phyloP scores from a whole-genome alignment of 139 green algal genomes.

The Penium margaritaceum region DNA sequence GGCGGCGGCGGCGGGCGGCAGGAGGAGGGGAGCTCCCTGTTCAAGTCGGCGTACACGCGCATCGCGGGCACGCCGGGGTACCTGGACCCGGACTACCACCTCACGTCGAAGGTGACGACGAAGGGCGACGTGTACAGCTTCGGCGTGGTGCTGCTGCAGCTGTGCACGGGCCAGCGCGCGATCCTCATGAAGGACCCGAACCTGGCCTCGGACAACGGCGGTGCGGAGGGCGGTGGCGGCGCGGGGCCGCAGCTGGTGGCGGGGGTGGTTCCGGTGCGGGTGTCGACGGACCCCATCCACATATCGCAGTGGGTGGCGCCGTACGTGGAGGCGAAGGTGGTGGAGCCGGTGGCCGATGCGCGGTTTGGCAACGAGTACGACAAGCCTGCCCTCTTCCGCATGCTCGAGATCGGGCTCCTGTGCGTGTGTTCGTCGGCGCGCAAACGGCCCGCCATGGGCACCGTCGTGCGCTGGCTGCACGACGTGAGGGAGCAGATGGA shows the following conservation, averaged over 20 bases:
- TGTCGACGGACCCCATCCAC: background rate
- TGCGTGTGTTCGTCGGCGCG: background rate
- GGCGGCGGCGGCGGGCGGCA: background rate
- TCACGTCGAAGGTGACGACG: conserved; percentile 20
- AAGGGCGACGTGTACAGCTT: conserved; percentile 41
- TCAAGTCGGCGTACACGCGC: background rate
- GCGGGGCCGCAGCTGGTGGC: background rate
- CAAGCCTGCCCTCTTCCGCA: background rate
- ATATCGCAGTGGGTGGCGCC: conserved; percentile 5
- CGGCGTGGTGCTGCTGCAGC: conserved; percentile 26
- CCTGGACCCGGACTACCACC: conserved; percentile 40
- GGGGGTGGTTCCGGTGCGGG: background rate
- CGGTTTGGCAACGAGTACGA: background rate
- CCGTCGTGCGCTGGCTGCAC: background rate
- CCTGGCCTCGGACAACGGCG: conserved; percentile 1
- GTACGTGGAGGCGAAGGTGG: background rate
- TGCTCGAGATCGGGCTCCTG: conserved; percentile 9
- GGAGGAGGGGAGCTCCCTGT: conserved; percentile 4
- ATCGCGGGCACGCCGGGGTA: conserved; percentile 33
- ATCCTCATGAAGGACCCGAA: conserved; percentile 27
- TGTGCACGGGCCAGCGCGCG: conserved; percentile 15
- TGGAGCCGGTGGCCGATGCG: background rate
- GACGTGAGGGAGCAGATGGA: conserved; percentile 1
- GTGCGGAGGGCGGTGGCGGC: background rate
- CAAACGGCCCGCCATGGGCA: conserved; percentile 5